Percentiles rank a stretch among this genome's conserved stretches.
Evolutionary conservation across 805 yeast genomes (phyloP).

Genomic region (Pichia paraexigua): DNA sequence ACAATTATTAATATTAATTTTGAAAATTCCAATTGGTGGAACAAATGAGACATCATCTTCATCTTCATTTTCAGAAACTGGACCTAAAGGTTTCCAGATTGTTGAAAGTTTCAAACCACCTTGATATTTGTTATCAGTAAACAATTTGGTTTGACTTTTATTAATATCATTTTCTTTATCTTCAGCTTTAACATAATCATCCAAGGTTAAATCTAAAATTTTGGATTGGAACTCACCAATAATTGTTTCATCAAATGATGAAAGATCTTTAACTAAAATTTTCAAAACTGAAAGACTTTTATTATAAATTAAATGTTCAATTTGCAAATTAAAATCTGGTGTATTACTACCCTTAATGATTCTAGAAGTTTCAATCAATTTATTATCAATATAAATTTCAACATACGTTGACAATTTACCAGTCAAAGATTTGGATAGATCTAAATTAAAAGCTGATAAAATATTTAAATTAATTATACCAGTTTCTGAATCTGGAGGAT

Average conservation of each 20-base stretch:
- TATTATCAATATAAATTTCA: conserved; percentile 51
- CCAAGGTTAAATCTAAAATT: conserved; percentile 42
- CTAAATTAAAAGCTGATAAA: conserved; percentile 54
- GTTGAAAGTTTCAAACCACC: conserved; percentile 51
- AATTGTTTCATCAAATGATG: conserved; percentile 38
- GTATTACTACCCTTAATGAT: conserved; percentile 59
- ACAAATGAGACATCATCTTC: conserved; percentile 35
- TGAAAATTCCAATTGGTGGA: conserved; percentile 62
- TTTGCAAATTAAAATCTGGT: conserved; percentile 60
- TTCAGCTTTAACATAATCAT: conserved; percentile 29
- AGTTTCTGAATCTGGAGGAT: conserved; percentile 52
- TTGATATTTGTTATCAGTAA: conserved; percentile 34
- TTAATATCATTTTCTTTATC: conserved; percentile 42
- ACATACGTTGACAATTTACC: conserved; percentile 61
- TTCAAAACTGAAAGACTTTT: conserved; percentile 49
- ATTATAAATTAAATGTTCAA: conserved; percentile 55
- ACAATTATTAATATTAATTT: conserved; percentile 51
- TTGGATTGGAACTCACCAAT: conserved; percentile 48
- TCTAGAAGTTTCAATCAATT: conserved; percentile 50
- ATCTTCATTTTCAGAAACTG: conserved; percentile 39
- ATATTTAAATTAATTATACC: conserved; percentile 64
- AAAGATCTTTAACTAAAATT: conserved; percentile 54
- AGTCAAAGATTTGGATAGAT: conserved; percentile 40
- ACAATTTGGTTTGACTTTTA: conserved; percentile 36
- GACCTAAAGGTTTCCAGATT: conserved; percentile 62